Base-by-base conservation (phyloP, 192 early-diverging fungal genomes). In the Podila verticillata region DNA sequence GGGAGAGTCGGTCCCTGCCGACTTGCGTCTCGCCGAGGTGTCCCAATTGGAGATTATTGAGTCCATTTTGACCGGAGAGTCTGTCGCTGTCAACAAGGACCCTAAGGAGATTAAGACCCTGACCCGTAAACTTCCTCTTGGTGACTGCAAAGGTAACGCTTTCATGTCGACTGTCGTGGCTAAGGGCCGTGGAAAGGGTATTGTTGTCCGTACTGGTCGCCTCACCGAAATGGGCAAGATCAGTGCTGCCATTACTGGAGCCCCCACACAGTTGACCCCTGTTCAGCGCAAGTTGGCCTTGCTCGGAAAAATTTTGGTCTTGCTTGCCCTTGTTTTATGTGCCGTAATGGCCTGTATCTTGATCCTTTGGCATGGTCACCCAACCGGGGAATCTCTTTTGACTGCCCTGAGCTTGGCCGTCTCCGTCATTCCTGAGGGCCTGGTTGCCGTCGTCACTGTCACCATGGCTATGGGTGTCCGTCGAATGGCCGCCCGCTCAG, bases 391-490 rank as follows among this genome's bases (percentile, higher is more conserved):
- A 12, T 95, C 95, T 78, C 72, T 97, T 59, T 90, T 92, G 67
- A 86, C 95, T 61, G 97, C 95, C 39, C 83, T 98, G 72, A 92
- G 86, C 70, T 84, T 99, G 81, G 97, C 95, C 20, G 95, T 99
- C 32, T 95, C 95, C 19, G 96, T 98, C 48, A 96, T 99, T 82
- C 96, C 97, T 20, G 97, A 99, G 87, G 97, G 97, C 83, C 84
- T 99, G 44, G 95, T 99, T 17, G 96, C 96, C 22, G 97, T 99
- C n/a, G 94, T 94, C 15, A 99, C 97, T 1, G 93, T 99, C 15
- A 96, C 97, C 5, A 98, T 99, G 96, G 96, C 97, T 24, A 75
- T 99, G 17, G 97, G 95, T 70, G 97, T 99, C n/a, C 87, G 91
- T 29, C 88, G 96, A 36, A 98, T 99, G 97, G 95, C 97, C 6